These are phyloP conservation scores for Nakaseomyces kungkrabaensis DNA, from an alignment of 1,139 yeast species.

Conservation along the genomic window DNA sequence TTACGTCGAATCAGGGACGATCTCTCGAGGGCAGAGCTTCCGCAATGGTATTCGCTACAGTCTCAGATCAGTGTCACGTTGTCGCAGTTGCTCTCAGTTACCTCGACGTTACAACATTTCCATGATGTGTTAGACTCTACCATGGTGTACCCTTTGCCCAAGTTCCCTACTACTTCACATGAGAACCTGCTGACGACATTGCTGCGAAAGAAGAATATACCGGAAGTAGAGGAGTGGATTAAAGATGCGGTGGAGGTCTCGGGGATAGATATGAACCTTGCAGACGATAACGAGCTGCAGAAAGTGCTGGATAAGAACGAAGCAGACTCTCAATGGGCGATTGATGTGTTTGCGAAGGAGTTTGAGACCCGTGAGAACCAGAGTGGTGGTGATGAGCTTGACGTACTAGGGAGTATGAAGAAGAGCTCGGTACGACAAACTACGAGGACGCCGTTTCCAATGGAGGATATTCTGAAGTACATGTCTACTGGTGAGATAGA, in stretches of 20 bases:
- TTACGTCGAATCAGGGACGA: constrained; percentile 38
- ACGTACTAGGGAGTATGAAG: background rate
- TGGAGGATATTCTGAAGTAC: constrained; percentile 32
- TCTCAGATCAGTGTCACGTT: constrained; percentile 75
- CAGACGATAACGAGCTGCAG: constrained; percentile 19
- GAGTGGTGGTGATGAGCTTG: constrained; percentile 26
- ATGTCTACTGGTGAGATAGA: constrained; percentile 33
- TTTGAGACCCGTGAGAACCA: constrained; percentile 50
- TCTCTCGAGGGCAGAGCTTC: constrained; percentile 30
- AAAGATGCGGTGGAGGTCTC: constrained; percentile 43
- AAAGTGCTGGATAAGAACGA: constrained; percentile 36
- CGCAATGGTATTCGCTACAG: constrained; percentile 44
- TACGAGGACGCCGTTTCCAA: constrained; percentile 22
- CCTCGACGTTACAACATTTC: constrained; percentile 55
- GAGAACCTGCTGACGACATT: constrained; percentile 75
- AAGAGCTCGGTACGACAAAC: constrained; percentile 1
- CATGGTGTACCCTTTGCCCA: constrained; percentile 73
- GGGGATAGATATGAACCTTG: constrained; percentile 17
- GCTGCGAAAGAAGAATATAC: constrained; percentile 74
- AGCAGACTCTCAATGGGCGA: constrained; percentile 55
- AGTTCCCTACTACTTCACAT: constrained; percentile 76
- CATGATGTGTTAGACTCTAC: constrained; percentile 51
- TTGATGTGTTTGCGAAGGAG: constrained; percentile 40
- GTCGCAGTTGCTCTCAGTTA: constrained; percentile 69
- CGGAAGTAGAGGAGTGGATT: constrained; percentile 87